These are phyloP conservation scores for Arxiozyma slooffiae DNA, from an alignment of 1,139 yeast species.

Conservation along the genomic window DNA sequence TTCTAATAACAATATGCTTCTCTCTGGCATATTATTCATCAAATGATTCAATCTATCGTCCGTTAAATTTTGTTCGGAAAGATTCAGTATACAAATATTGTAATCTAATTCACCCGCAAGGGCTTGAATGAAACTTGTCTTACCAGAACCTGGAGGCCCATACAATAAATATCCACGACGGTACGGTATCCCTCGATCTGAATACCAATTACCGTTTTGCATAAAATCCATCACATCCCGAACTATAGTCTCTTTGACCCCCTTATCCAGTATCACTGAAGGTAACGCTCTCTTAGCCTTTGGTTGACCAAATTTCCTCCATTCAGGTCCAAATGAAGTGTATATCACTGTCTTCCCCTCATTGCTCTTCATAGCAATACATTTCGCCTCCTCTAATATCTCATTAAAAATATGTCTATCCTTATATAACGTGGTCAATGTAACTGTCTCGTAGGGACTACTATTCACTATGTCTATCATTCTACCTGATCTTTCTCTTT, in stretches of 20 bases:
- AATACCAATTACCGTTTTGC: slow-evolving; percentile 79
- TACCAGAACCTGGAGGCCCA: slow-evolving; percentile 99
- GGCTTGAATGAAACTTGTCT: slow-evolving; percentile 91
- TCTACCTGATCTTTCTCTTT: slow-evolving; percentile 82
- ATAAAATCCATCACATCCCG: slow-evolving; percentile 74
- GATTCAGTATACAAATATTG: slow-evolving; percentile 83
- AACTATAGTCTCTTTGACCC: slow-evolving; percentile 55
- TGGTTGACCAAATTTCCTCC: slow-evolving; percentile 98
- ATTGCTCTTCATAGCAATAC: slow-evolving; percentile 66
- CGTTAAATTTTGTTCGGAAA: slow-evolving; percentile 82
- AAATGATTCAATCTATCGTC: slow-evolving; percentile 90
- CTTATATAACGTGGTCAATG: slow-evolving; percentile 77
- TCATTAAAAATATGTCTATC: slow-evolving; percentile 65
- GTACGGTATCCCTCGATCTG: slow-evolving; percentile 92
- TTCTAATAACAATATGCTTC: slow-evolving; percentile 75
- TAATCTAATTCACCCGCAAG: slow-evolving; percentile 94
- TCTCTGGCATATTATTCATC: slow-evolving; percentile 91
- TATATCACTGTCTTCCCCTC: slow-evolving; percentile 92
- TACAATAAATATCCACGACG: slow-evolving; percentile 87
- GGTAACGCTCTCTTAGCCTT: slow-evolving; percentile 75
- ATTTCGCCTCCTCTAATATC: slow-evolving; percentile 76
- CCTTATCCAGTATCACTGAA: slow-evolving; percentile 72
- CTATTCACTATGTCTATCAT: slow-evolving; percentile 85
- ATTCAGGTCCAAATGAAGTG: slow-evolving; percentile 96
- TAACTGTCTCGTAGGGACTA: slow-evolving; percentile 91